Evolutionary conservation across 768 basidiomycete genomes (phyloP).

Genomic region (Suillus luteus): DNA sequence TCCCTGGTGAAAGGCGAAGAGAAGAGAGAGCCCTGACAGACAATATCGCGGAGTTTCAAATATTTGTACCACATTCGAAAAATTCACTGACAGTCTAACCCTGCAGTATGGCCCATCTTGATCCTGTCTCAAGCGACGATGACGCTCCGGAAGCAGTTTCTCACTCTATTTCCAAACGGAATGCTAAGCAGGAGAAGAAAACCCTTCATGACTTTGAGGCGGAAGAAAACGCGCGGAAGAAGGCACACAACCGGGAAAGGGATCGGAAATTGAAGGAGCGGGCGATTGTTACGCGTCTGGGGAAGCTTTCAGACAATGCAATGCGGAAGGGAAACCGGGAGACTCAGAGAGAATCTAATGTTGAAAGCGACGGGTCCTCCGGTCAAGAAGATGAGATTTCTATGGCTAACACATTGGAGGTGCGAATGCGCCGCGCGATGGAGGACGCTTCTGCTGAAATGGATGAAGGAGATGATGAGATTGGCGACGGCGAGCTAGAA

Average conservation of each 20-base stretch:
- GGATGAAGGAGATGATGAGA: slow-evolving; percentile 24
- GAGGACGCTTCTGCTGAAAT: slow-evolving; percentile 28
- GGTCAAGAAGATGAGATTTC: slow-evolving; percentile 20
- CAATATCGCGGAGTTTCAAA: slow-evolving; percentile 1
- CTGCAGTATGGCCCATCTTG: background rate
- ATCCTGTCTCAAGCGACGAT: slow-evolving; percentile 34
- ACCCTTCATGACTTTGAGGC: slow-evolving; percentile 39
- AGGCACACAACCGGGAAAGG: slow-evolving; percentile 46
- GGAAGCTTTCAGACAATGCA: slow-evolving; percentile 20
- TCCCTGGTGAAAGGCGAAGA: no score
- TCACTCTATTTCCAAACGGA: slow-evolving; percentile 47
- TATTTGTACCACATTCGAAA: background rate
- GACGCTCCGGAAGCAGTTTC: slow-evolving; percentile 54
- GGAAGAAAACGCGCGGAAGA: slow-evolving; percentile 43
- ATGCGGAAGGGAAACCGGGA: slow-evolving; percentile 16
- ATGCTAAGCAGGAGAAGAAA: slow-evolving; percentile 39
- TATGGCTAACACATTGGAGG: slow-evolving; percentile 17
- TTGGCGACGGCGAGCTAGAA: slow-evolving; percentile 20
- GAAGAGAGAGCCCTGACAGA: background rate
- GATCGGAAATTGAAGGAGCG: slow-evolving; percentile 54
- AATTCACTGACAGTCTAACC: background rate
- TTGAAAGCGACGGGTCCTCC: slow-evolving; percentile 26
- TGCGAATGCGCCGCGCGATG: slow-evolving; percentile 33
- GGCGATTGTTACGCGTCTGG: slow-evolving; percentile 31
- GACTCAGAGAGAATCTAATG: slow-evolving; percentile 29